These are phyloP conservation scores for Hamamelis virginiana DNA, from an alignment of 164 flowering plant species.

Conservation along the genomic window DNA sequence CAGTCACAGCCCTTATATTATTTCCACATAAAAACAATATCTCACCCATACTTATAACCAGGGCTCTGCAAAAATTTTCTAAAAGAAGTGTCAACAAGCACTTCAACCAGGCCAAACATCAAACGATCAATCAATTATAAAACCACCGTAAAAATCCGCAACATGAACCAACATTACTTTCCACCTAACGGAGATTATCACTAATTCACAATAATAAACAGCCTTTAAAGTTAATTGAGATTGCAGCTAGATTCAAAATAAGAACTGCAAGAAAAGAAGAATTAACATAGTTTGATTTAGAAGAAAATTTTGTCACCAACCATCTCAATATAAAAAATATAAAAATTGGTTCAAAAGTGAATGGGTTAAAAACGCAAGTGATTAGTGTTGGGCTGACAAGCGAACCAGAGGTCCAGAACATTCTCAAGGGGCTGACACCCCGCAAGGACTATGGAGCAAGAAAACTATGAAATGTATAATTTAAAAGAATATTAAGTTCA, in stretches of 20 bases:
- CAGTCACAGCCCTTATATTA: constrained; percentile 65
- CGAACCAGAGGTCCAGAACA: no score
- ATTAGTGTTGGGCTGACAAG: not conserved
- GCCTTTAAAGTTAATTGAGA: not conserved
- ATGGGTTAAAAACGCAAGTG: no score
- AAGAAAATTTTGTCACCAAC: no score
- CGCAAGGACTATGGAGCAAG: not conserved
- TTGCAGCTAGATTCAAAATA: not conserved
- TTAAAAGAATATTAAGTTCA: not conserved
- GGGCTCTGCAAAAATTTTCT: constrained; percentile 62
- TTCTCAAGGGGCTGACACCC: not conserved
- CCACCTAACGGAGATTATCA: not conserved
- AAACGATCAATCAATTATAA: not conserved
- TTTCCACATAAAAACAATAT: constrained; percentile 83
- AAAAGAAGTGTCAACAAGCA: not conserved
- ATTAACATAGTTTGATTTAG: no score
- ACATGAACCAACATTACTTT: not conserved
- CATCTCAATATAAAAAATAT: not conserved
- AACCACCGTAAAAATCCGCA: not conserved
- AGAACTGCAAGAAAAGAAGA: not conserved
- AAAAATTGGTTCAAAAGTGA: no score
- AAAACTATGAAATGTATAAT: not conserved
- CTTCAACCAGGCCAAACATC: not conserved
- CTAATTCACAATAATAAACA: not conserved
- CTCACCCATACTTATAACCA: constrained; percentile 83